A percentile compares a stretch with the other conserved stretches of the same genome.
These are phyloP conservation scores for Arabidopsis thaliana DNA, from an alignment of 345 rosid genomes.

Conservation along the genomic window DNA sequence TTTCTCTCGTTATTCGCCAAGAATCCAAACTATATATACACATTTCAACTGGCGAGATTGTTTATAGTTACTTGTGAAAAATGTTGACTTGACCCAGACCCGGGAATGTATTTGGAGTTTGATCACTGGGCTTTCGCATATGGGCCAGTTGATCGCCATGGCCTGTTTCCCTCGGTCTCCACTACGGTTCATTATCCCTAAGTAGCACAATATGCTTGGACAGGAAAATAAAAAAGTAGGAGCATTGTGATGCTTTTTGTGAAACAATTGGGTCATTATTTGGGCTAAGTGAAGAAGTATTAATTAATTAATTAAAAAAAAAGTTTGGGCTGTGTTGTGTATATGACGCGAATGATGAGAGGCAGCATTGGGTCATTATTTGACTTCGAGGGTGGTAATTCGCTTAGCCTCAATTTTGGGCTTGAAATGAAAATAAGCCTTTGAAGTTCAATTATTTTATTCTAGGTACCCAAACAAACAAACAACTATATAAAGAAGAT, in stretches of 20 bases:
- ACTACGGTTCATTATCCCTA: no score
- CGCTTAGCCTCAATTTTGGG: background rate
- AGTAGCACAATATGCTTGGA: no score
- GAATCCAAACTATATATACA: background rate
- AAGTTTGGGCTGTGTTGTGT: background rate
- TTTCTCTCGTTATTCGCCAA: conserved; percentile 2
- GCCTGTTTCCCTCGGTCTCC: background rate
- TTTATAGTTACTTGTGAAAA: background rate
- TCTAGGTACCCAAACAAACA: no score
- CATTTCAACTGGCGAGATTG: background rate
- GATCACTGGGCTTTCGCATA: background rate
- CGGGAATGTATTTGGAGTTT: background rate
- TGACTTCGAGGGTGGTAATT: background rate
- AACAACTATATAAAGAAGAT: no score
- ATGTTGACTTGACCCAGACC: background rate
- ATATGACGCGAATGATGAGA: background rate
- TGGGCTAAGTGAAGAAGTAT: no score
- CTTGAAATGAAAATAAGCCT: no score
- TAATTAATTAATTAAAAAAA: no score
- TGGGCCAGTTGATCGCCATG: background rate
- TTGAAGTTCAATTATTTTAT: no score
- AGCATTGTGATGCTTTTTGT: background rate
- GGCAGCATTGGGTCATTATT: background rate
- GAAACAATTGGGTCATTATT: background rate
- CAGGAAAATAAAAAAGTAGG: background rate